Evolutionary conservation across 495 filamentous ascomycete genomes (phyloP), one percentile per base, ranked within the genome.

Genomic region (Friedmanniomyces simplex): DNA sequence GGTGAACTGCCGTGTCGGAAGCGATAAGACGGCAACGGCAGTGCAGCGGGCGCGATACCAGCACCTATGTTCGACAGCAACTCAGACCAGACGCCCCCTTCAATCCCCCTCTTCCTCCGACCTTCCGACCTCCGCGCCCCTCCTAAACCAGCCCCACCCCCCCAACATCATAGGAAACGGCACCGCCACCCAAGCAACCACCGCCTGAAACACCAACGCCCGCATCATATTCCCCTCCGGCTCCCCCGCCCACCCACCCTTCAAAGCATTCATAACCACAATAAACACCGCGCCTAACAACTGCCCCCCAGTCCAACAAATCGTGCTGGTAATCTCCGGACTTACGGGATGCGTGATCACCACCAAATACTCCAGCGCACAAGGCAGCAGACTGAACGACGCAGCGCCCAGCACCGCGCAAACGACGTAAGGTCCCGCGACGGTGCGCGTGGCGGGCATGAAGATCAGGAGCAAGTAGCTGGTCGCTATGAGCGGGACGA

Each of bases 271-370:
- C 70, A 86, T 85, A 37, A 88, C 71, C 20, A 98, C 66, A 65
- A 96, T 85, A 66, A 96, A 95, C 11, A 93, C 67, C 0, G 79
- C 91, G 1, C 93, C 93, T 0, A 91, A 67, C 10, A 89, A 62
- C 72, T 89, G 86, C 0, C 90, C 91, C 16, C 85, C 86, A 11
- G 78, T 78, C 93, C 91, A 97, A 64, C 85, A 84, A 28, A 94
- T 75, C 47, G 86, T 87, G 52, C 79, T 84, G 7, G 88, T 85
- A 50, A 96, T 80, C 74, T 93, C 91, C 1, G 93, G 89, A n/a
- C 82, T 83, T 24, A 91, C 82, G 0, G 91, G 91, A 59, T 89
- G 85, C 18, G 89, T 89, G 60, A 94, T 75, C 68, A 96, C 88
- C 55, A 86, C 87, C 30, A 93, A 71, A 65, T 81, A 93, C 73